Evolutionary conservation across 108 stramenopile species (phyloP).

Genomic region (Craspedostauros australis): DNA sequence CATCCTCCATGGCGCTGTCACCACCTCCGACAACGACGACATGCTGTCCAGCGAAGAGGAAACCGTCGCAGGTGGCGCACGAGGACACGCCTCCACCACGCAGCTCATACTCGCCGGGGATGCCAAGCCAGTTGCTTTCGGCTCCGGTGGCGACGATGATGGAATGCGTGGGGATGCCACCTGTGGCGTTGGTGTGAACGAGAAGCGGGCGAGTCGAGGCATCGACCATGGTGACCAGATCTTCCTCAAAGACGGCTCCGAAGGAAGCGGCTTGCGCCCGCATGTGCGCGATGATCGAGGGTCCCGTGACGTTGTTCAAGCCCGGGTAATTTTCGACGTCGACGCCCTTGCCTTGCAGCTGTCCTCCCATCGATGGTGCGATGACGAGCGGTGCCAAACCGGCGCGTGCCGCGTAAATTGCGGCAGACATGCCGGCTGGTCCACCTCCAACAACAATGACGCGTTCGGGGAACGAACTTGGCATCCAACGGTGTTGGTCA

Average conservation of each 20-base stretch:
- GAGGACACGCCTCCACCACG: constrained; percentile 88
- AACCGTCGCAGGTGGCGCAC: constrained; percentile 97
- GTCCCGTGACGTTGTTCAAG: constrained; percentile 78
- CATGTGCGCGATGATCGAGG: constrained; percentile 78
- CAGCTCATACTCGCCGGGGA: constrained; percentile 82
- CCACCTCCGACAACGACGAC: constrained; percentile 95
- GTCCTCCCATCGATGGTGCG: constrained; percentile 85
- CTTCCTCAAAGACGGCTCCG: constrained; percentile 80
- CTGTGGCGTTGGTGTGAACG: constrained; percentile 63
- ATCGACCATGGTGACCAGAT: constrained; percentile 61
- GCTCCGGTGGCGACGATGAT: constrained; percentile 94
- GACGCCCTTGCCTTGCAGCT: constrained; percentile 90
- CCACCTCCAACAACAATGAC: constrained; percentile 90
- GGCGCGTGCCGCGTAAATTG: constrained; percentile 91
- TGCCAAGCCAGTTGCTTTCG: constrained; percentile 86
- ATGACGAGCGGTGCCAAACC: constrained; percentile 82
- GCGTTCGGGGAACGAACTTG: constrained; percentile 61
- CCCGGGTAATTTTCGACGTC: constrained; percentile 95
- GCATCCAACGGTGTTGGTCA: constrained; percentile 61
- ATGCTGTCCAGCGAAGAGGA: constrained; percentile 66
- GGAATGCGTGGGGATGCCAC: constrained; percentile 71
- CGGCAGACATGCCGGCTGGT: constrained; percentile 88
- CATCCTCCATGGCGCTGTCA: constrained; percentile 96
- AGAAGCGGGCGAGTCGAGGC: constrained; percentile 45
- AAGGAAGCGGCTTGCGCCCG: constrained; percentile 75